Evolutionary conservation across 768 basidiomycete genomes (phyloP).

Genomic region (Tremella yokohamensis): DNA sequence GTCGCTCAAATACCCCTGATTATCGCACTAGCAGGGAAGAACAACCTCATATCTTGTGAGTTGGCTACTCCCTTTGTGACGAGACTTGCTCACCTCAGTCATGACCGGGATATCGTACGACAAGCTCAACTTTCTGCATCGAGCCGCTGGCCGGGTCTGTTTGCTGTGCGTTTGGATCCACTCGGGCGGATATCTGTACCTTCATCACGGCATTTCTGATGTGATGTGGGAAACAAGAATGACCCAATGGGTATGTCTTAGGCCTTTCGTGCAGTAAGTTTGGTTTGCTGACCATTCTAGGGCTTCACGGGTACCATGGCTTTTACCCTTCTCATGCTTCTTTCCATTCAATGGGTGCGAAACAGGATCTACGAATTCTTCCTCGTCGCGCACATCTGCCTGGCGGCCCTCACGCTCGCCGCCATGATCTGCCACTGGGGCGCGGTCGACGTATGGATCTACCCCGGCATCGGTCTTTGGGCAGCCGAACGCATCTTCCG

Average conservation of each 20-base stretch:
- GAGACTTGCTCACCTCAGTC: slow-evolving; percentile 44
- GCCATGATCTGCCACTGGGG: slow-evolving; percentile 40
- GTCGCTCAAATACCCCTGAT: slow-evolving; percentile 58
- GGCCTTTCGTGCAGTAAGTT: not conserved
- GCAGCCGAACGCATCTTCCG: slow-evolving; percentile 47
- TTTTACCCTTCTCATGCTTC: slow-evolving; percentile 36
- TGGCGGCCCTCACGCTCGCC: slow-evolving; percentile 35
- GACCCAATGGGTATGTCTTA: slow-evolving; percentile 30
- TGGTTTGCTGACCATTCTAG: slow-evolving; percentile 20
- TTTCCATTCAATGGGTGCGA: slow-evolving; percentile 36
- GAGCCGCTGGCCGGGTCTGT: slow-evolving; percentile 39
- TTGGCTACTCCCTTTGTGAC: not conserved
- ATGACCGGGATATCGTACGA: slow-evolving; percentile 61
- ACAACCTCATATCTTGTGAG: slow-evolving; percentile 60
- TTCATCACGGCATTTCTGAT: slow-evolving; percentile 22
- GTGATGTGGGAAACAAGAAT: slow-evolving; percentile 17
- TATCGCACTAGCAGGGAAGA: slow-evolving; percentile 61
- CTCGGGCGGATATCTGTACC: slow-evolving; percentile 26
- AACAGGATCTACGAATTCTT: slow-evolving; percentile 49
- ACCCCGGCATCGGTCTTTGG: slow-evolving; percentile 47
- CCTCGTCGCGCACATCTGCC: slow-evolving; percentile 44
- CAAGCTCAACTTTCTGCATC: slow-evolving; percentile 53
- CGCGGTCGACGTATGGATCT: slow-evolving; percentile 31
- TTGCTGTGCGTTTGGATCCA: slow-evolving; percentile 44
- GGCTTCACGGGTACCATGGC: slow-evolving; percentile 39